Conservation (phyloP, 2,329 filamentous ascomycete genomes). For the Parascedosporium putredinis region DNA sequence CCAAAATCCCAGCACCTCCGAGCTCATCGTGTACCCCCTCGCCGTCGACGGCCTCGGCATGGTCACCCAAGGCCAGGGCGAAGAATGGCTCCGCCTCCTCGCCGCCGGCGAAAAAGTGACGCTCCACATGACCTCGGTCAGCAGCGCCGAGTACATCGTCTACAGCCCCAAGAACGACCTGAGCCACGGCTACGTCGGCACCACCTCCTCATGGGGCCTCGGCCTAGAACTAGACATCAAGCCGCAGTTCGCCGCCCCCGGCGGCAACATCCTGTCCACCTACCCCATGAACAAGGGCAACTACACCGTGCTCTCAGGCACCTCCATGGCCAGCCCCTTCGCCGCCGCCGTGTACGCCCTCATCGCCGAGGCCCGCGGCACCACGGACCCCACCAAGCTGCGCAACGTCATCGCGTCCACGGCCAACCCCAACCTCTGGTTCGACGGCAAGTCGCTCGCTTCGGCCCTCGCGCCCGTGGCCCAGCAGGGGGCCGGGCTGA, state of each 20-base stretch:
- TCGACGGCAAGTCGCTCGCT: slow-evolving; percentile 27
- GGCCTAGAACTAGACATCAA: slow-evolving; percentile 48
- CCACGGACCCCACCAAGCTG: slow-evolving; percentile 35
- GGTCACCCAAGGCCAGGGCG: slow-evolving; percentile 30
- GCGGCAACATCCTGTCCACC: slow-evolving; percentile 48
- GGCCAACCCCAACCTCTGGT: slow-evolving; percentile 38
- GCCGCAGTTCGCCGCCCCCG: slow-evolving; percentile 43
- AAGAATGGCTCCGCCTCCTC: slow-evolving; percentile 31
- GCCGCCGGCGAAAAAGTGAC: slow-evolving; percentile 31
- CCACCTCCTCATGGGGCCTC: slow-evolving; percentile 49
- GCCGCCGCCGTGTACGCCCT: slow-evolving; percentile 45
- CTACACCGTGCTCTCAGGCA: slow-evolving; percentile 44
- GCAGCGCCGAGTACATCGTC: background rate
- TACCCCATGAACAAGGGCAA: slow-evolving; percentile 34
- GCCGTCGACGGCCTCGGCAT: slow-evolving; percentile 25
- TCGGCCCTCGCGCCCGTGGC: slow-evolving; percentile 40
- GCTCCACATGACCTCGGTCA: slow-evolving; percentile 20
- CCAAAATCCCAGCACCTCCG: slow-evolving; percentile 1
- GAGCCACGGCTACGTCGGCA: slow-evolving; percentile 27
- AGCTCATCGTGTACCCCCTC: slow-evolving; percentile 5
- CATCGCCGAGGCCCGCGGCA: slow-evolving; percentile 38
- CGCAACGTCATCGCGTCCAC: slow-evolving; percentile 39
- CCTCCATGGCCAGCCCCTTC: slow-evolving; percentile 51
- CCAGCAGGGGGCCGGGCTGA: slow-evolving; percentile 50
- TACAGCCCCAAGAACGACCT: slow-evolving; percentile 2